These are phyloP conservation scores for Ajuga reptans DNA, from an alignment of 305 asterid species.

Conservation along the genomic window DNA sequence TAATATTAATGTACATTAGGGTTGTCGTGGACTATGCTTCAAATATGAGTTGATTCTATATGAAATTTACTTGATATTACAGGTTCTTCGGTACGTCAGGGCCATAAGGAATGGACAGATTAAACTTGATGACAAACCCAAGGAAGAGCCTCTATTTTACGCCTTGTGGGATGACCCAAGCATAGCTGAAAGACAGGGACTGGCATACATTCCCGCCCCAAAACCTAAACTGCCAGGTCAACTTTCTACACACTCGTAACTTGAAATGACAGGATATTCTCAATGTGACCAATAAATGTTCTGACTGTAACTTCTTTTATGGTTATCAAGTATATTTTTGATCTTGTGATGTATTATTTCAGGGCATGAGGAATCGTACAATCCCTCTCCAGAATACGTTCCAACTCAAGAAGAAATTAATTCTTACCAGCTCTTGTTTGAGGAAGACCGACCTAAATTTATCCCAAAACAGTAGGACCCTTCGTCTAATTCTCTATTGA, in stretches of 20 bases:
- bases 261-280: neutral
- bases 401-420: conserved; percentile 89
- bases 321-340: conserved; percentile 1
- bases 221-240: conserved; percentile 81
- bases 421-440: conserved; percentile 80
- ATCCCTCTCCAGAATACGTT: conserved; percentile 83
- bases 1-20: neutral
- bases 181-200: conserved; percentile 64
- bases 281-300: neutral
- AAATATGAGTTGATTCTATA: neutral
- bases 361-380: conserved; percentile 96
- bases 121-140: conserved; percentile 67
- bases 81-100: conserved; percentile 70
- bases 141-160: conserved; percentile 54
- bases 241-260: neutral
- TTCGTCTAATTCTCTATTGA: neutral
- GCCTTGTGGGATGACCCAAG: conserved; percentile 78
- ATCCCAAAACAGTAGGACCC: conserved; percentile 64
- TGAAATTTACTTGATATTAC: conserved; percentile 15
- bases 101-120: conserved; percentile 71
- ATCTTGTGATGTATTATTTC: conserved; percentile 25
- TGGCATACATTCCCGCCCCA: conserved; percentile 89
- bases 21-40: neutral
- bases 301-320: neutral
- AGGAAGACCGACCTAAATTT: conserved; percentile 88